Evolutionary conservation across 2,329 filamentous ascomycete species (phyloP).

Genomic region (Colletotrichum tropicale): DNA sequence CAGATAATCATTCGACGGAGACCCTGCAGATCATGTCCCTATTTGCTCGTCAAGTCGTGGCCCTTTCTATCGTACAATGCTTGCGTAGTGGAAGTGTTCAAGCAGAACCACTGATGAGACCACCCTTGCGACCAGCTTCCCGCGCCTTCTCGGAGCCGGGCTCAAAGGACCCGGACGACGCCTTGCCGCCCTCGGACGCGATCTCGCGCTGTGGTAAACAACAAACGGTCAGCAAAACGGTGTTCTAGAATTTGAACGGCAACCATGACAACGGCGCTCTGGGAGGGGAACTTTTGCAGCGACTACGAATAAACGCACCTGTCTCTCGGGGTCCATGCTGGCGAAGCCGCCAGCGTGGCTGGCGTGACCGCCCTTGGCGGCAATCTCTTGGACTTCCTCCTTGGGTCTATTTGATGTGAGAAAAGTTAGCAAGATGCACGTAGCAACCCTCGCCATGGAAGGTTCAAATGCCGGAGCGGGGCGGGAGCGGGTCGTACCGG

Average conservation of each 20-base stretch:
- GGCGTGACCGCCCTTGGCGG: slow-evolving; percentile 43
- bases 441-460: background rate
- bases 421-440: background rate
- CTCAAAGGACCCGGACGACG: slow-evolving; percentile 59
- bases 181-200: slow-evolving; percentile 58
- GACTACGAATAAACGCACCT: slow-evolving; percentile 35
- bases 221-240: background rate
- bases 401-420: slow-evolving; percentile 30
- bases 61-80: background rate
- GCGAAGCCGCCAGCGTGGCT: slow-evolving; percentile 43
- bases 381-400: slow-evolving; percentile 48
- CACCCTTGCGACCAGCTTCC: slow-evolving; percentile 60
- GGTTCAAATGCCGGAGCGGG: background rate
- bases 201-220: slow-evolving; percentile 49
- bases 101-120: slow-evolving; percentile 23
- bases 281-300: slow-evolving; percentile 23
- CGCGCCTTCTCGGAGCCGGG: slow-evolving; percentile 54
- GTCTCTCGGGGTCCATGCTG: slow-evolving; percentile 44
- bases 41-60: background rate
- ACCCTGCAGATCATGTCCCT: background rate
- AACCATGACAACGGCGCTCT: background rate
- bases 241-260: accelerated
- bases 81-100: background rate
- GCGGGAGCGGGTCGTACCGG: slow-evolving; percentile 7
- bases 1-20: background rate